Conservation (phyloP, 345 rosid species). For the Murraya paniculata region DNA sequence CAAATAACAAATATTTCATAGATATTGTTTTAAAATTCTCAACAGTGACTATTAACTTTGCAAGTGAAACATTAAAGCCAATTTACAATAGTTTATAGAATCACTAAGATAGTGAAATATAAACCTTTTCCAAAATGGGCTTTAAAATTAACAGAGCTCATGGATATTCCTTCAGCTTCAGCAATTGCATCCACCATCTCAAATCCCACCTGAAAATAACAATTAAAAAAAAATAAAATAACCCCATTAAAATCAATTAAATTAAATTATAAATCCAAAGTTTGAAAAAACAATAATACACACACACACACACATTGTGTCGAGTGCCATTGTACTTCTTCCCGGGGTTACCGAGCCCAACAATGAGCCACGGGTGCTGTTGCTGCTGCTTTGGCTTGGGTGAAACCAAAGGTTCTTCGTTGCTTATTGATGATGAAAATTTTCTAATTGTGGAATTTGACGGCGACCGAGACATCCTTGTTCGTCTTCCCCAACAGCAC, state of each 20-base stretch:
- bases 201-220: constrained; percentile 67
- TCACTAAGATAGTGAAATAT: background rate
- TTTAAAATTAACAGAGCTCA: constrained; percentile 59
- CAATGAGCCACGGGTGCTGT: constrained; percentile 73
- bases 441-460: constrained; percentile 12
- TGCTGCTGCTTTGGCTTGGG: constrained; percentile 36
- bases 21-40: background rate
- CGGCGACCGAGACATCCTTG: constrained; percentile 17
- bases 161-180: constrained; percentile 80
- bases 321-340: constrained; percentile 71
- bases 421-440: constrained; percentile 9
- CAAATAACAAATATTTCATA: background rate
- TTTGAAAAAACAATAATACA: background rate
- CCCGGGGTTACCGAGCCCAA: constrained; percentile 95
- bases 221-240: background rate
- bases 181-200: constrained; percentile 87
- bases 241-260: background rate
- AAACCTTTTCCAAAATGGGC: constrained; percentile 84
- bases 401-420: constrained; percentile 2
- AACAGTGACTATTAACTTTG: background rate
- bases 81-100: background rate
- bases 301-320: constrained; percentile 53
- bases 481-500: constrained; percentile 21
- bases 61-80: background rate
- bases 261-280: background rate